Evolutionary conservation across 495 filamentous ascomycete species (phyloP), one percentile per base, ranked within the genome.

Genomic region (Penicillium antarcticum): DNA sequence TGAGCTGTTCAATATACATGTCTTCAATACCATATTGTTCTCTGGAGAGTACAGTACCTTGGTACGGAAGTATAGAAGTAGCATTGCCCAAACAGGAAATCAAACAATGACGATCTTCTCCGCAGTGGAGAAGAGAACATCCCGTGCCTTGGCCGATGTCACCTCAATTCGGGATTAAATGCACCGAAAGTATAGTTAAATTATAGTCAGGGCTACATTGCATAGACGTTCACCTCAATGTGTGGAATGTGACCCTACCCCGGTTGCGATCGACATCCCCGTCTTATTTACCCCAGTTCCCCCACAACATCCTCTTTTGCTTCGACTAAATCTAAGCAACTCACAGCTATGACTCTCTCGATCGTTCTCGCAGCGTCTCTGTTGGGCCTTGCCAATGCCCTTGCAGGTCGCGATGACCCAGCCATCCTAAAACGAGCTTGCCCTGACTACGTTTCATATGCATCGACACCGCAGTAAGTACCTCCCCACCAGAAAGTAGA

Each of bases 371-470:
- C 60, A 16, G 40, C 69, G 17, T 61, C 62, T 1, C 48, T 71
- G 19, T 36, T 72, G 39, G 55, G 55, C 39, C 35, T 62, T 7
- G 63, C 58, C 31, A 49, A 36, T 50, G 61, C 58, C 10, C 44
- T 58, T 31, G 55, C 65, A 52, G 66, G 45, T 40, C 61, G 54
- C 13, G 66, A 73, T 24, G 52, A 61, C 11, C 57, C 62, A 18
- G 57, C 66, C 23, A 48, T 77, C 40, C 45, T 72, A 16, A 66
- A 66, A 46, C 67, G 70, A 42, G 76, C 71, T 12, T 80, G 78
- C 61, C 78, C 78, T 9, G 76, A 80, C 44, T 80, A 80, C 55
- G 66, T 63, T 1, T 66, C 73, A 21, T 80, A 80, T 49, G 62
- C 78, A 12, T 58, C 69, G 35, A 55, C 62, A 7, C 65, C 62